Evolutionary conservation across 495 filamentous ascomycete genomes (phyloP).

Genomic region (Hyaloscypha variabilis): DNA sequence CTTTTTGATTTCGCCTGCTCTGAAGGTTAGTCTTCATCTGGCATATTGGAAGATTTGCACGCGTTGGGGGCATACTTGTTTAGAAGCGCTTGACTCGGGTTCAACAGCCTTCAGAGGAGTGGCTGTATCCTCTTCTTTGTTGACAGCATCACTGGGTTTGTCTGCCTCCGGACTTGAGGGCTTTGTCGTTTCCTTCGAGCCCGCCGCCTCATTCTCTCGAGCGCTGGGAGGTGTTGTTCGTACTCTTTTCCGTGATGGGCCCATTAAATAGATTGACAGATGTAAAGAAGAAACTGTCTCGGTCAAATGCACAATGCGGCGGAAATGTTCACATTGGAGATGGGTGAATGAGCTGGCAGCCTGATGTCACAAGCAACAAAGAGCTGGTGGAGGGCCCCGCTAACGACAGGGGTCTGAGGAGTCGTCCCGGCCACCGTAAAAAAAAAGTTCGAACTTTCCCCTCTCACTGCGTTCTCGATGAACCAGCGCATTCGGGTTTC

Average conservation of each 20-base stretch:
- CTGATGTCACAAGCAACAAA: slow-evolving; percentile 15
- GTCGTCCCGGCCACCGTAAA: not conserved
- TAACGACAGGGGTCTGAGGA: not conserved
- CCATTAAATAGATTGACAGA: slow-evolving; percentile 25
- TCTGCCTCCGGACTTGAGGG: slow-evolving; percentile 9
- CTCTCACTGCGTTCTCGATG: not conserved
- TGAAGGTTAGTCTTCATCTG: not conserved
- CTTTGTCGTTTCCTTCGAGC: slow-evolving; percentile 9
- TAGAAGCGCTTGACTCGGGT: not conserved
- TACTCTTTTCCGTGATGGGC: slow-evolving; percentile 28
- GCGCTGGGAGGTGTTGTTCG: slow-evolving; percentile 25
- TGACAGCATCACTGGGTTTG: not conserved
- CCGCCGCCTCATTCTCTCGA: slow-evolving; percentile 14
- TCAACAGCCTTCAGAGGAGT: slow-evolving; percentile 12
- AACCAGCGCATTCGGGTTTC: not conserved
- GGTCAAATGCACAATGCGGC: not conserved
- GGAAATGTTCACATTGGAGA: not conserved
- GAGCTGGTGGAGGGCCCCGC: not conserved
- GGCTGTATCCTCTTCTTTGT: slow-evolving; percentile 16
- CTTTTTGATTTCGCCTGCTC: slow-evolving; percentile 33
- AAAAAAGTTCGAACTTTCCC: slow-evolving; percentile 2
- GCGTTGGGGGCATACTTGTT: slow-evolving; percentile 17
- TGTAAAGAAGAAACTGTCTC: not conserved
- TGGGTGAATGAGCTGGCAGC: slow-evolving; percentile 6
- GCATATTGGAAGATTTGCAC: not conserved